Conservation (phyloP, 2,329 filamentous ascomycete species). For the Westerdykella aurantiaca region DNA sequence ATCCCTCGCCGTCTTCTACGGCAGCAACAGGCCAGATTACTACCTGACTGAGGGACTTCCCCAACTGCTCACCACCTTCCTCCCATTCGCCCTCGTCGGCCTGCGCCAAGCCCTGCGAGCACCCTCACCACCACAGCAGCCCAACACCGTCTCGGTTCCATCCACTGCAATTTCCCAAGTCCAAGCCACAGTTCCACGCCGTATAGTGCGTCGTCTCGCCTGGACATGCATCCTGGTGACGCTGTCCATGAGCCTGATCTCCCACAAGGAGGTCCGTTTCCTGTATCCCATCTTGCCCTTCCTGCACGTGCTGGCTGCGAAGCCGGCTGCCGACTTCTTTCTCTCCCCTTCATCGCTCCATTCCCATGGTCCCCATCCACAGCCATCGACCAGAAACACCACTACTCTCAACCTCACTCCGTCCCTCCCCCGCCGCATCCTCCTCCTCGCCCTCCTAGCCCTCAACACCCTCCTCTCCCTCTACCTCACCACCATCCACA, state of each 20-base stretch:
- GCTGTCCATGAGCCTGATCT: conserved; percentile 66
- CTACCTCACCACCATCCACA: conserved; percentile 39
- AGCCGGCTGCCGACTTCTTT: conserved; percentile 62
- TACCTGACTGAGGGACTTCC: conserved; percentile 88
- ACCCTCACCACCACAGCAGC: background rate
- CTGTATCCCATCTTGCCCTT: conserved; percentile 85
- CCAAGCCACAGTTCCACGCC: conserved; percentile 3
- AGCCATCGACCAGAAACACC: conserved; percentile 55
- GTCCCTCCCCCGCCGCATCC: conserved; percentile 39
- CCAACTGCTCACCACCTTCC: conserved; percentile 72
- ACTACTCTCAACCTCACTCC: conserved; percentile 29
- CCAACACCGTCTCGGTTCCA: conserved; percentile 18
- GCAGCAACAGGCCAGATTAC: conserved; percentile 84
- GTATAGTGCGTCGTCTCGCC: conserved; percentile 24
- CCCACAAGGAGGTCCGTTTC: conserved; percentile 97
- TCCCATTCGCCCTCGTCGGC: conserved; percentile 68
- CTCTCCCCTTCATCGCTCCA: conserved; percentile 19
- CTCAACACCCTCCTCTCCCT: conserved; percentile 1
- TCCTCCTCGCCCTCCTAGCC: conserved; percentile 49
- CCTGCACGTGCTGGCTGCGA: conserved; percentile 75
- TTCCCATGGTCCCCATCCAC: conserved; percentile 28
- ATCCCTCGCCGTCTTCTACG: conserved; percentile 87
- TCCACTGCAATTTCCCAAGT: background rate
- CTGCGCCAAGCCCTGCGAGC: conserved; percentile 46
- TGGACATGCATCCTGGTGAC: conserved; percentile 53